These are phyloP conservation scores for Candida golubevii DNA, from an alignment of 805 yeast genomes.

Conservation along the genomic window DNA sequence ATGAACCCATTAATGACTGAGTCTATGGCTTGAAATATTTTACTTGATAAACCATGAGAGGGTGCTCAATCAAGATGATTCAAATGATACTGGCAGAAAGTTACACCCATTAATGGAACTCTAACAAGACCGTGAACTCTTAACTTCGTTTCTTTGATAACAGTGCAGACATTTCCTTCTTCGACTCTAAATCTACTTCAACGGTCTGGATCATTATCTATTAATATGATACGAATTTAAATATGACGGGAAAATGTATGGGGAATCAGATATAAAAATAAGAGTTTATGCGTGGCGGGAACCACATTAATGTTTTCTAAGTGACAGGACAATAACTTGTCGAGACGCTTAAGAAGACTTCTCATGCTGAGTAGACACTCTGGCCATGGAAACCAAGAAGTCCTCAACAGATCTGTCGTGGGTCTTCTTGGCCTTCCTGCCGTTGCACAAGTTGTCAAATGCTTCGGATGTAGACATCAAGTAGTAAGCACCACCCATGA, in stretches of 20 bases:
- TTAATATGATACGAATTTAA: slow-evolving; percentile 27
- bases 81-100: too few relatives aligned
- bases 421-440: slow-evolving; percentile 60
- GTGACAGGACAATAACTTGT: neutral
- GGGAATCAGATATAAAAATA: slow-evolving; percentile 21
- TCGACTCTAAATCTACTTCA: too few relatives aligned
- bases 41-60: too few relatives aligned
- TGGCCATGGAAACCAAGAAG: slow-evolving; percentile 80
- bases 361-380: slow-evolving; percentile 88
- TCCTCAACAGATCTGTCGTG: slow-evolving; percentile 74
- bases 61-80: too few relatives aligned
- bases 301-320: slow-evolving; percentile 4
- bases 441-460: slow-evolving; percentile 81
- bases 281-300: slow-evolving; percentile 1
- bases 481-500: slow-evolving; percentile 95
- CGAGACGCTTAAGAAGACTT: slow-evolving; percentile 51
- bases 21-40: too few relatives aligned
- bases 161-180: too few relatives aligned
- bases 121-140: too few relatives aligned
- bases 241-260: slow-evolving; percentile 22
- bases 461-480: slow-evolving; percentile 78
- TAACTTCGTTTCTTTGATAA: too few relatives aligned
- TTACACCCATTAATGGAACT: too few relatives aligned
- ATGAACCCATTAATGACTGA: too few relatives aligned
- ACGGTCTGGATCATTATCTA: slow-evolving; percentile 17